phyloP scores from a whole-genome alignment of 352 stramenopile genomes.

The Pythium inflatum region DNA sequence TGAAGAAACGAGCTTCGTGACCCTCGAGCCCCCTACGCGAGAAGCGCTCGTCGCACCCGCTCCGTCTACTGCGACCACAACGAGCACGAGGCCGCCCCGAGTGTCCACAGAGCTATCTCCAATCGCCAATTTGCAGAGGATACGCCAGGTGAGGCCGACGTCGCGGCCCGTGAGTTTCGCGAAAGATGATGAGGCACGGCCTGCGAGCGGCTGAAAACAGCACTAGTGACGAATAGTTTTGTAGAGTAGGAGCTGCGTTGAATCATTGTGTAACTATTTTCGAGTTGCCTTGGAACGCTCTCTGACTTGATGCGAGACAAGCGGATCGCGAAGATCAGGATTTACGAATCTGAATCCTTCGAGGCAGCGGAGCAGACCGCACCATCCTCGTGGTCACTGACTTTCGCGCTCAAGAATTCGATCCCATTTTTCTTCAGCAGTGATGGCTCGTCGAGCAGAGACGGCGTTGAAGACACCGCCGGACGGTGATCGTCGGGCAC shows the following conservation, averaged over 20 bases:
- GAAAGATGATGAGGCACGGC: conserved; percentile 37
- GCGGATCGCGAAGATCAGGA: too few species aligned
- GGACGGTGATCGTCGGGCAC: neutral
- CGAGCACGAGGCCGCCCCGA: neutral
- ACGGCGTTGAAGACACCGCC: conserved; percentile 17
- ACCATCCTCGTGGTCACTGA: conserved; percentile 27
- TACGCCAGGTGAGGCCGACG: conserved; percentile 5
- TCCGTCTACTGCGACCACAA: neutral
- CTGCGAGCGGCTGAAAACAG: conserved; percentile 23
- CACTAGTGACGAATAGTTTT: neutral
- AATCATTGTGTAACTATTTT: too few species aligned
- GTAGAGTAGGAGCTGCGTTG: neutral
- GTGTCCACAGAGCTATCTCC: neutral
- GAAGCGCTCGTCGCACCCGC: conserved; percentile 53
- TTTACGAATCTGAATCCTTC: too few species aligned
- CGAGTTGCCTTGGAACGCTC: too few species aligned
- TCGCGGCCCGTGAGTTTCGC: neutral
- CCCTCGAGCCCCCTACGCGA: conserved; percentile 39
- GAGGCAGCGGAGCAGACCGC: too few species aligned
- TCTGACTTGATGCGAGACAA: too few species aligned
- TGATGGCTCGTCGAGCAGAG: conserved; percentile 21
- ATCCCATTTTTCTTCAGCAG: conserved; percentile 77
- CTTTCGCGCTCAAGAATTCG: conserved; percentile 58
- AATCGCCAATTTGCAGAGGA: conserved; percentile 1
- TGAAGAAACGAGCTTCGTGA: conserved; percentile 74